A percentile compares a stretch with the other conserved stretches of the same genome.
Conservation (phyloP, 2,329 filamentous ascomycete species). For the Arthroderma sp. region DNA sequence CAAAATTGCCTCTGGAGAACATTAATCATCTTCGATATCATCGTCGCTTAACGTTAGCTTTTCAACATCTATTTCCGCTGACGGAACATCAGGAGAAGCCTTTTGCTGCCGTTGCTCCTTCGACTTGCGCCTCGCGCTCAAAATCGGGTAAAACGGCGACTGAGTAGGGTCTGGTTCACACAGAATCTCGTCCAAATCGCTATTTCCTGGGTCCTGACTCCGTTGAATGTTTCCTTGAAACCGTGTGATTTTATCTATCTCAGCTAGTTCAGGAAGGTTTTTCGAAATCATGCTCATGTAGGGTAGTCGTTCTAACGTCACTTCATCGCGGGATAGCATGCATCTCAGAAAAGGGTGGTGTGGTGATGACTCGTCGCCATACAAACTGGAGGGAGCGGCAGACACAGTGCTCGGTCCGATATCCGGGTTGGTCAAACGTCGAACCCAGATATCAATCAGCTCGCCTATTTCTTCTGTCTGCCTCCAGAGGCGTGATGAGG, state of each 20-base stretch:
- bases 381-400: neutral
- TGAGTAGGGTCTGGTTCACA: too few species aligned
- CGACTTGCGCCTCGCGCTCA: too few species aligned
- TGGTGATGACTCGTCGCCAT: slow-evolving; percentile 20
- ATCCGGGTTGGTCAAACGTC: slow-evolving; percentile 20
- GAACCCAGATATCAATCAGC: slow-evolving; percentile 39
- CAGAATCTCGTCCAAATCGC: slow-evolving; percentile 11
- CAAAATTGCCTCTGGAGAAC: neutral
- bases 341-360: slow-evolving; percentile 10
- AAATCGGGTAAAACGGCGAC: too few species aligned
- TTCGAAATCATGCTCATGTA: slow-evolving; percentile 59
- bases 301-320: slow-evolving; percentile 67
- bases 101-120: too few species aligned
- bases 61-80: slow-evolving; percentile 39
- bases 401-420: slow-evolving; percentile 30
- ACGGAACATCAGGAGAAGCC: slow-evolving; percentile 8
- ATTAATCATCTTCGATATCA: slow-evolving; percentile 57
- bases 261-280: slow-evolving; percentile 31
- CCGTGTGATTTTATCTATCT: slow-evolving; percentile 55
- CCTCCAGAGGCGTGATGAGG: slow-evolving; percentile 70
- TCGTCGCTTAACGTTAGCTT: slow-evolving; percentile 67
- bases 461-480: slow-evolving; percentile 69
- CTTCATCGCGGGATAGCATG: slow-evolving; percentile 25
- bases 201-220: slow-evolving; percentile 31
- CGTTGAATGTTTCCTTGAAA: slow-evolving; percentile 47